These are phyloP conservation scores for Cylindrotheca closterium DNA, from an alignment of 108 stramenopile species.

Conservation along the genomic window DNA sequence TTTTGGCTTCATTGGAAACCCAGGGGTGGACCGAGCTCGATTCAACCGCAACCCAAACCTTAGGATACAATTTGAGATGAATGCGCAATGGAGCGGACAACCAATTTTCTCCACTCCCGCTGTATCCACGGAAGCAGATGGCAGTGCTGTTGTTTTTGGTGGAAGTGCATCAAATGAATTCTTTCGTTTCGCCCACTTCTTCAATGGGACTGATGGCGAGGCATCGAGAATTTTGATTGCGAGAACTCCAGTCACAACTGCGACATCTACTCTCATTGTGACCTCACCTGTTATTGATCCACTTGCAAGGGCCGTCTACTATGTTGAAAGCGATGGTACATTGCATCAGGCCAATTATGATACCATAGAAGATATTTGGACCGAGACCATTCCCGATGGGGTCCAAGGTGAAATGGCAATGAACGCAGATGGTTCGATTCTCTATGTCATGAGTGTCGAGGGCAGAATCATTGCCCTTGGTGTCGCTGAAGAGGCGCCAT, in stretches of 20 bases:
- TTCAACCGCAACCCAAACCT: conserved; percentile 11
- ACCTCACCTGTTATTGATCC: conserved; percentile 11
- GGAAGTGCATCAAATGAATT: conserved; percentile 19
- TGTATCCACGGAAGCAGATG: conserved; percentile 9
- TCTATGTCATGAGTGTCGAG: conserved; percentile 10
- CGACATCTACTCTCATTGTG: conserved; percentile 9
- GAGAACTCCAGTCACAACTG: neutral
- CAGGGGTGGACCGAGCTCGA: conserved; percentile 10
- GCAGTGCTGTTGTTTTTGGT: conserved; percentile 17
- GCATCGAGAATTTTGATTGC: neutral
- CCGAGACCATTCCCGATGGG: conserved; percentile 3
- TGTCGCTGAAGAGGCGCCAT: conserved; percentile 9
- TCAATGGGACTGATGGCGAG: neutral
- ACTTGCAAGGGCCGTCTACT: conserved; percentile 15
- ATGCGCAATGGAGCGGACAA: conserved; percentile 15
- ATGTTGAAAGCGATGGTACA: conserved; percentile 12
- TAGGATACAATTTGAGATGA: conserved; percentile 5
- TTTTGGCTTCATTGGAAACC: conserved; percentile 22
- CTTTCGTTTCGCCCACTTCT: conserved; percentile 1
- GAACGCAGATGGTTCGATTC: conserved; percentile 16
- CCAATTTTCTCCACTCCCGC: conserved; percentile 2
- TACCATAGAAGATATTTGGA: conserved; percentile 13
- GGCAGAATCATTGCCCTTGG: conserved; percentile 17
- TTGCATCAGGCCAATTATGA: conserved; percentile 2
- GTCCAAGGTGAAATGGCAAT: conserved; percentile 27